Evolutionary conservation across 768 basidiomycete genomes (phyloP), one percentile per base, ranked within the genome.

Genomic region (Lentinula sp.): DNA sequence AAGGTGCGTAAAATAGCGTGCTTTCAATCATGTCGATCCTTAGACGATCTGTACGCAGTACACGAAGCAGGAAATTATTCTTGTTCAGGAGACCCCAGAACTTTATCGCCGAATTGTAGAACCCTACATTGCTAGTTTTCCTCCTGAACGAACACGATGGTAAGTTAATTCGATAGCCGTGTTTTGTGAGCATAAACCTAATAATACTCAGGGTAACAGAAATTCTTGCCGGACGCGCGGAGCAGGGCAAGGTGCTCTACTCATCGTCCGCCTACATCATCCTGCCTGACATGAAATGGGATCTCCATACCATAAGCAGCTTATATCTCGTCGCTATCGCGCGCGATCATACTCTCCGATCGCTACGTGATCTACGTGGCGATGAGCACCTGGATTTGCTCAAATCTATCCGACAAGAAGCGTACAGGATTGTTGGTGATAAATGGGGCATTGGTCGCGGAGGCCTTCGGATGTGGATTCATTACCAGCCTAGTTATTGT

Each of bases 401-500:
- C 8, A 78, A 78, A 37, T 77, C 77, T 13, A 92, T 98, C 53
- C 80, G 81, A 21, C 69, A 70, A 2, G 78, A 86, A 62, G 84
- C 88, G 0, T 74, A 74, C 35, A 69, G 70, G 3, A 70, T 87
- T 3, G 88, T 83, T 0, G 67, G 76, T 55, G 79, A 81, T 49
- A 82, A 80, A 65, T 99, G 89, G 84, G 86, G 83, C 0, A 74
- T 96, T 1, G 75, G 73, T 4, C 65, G 69, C 15, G 88, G 86
- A 3, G 79, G 84, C 9, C 68, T 97, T 61, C 76, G 94, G 66
- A 78, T 95, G 76, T 95, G 86, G 67, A 74, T 98, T 13, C 97
- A 99, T 70, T 99, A 99, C 70, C 95, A 97, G 69, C 96, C 96
- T 0, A 91, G 87, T 40, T 98, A 98, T 69, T 98, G 95, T 95